Evolutionary conservation across 2,329 filamentous ascomycete species (phyloP).

Genomic region (Fusarium staphyleae): DNA sequence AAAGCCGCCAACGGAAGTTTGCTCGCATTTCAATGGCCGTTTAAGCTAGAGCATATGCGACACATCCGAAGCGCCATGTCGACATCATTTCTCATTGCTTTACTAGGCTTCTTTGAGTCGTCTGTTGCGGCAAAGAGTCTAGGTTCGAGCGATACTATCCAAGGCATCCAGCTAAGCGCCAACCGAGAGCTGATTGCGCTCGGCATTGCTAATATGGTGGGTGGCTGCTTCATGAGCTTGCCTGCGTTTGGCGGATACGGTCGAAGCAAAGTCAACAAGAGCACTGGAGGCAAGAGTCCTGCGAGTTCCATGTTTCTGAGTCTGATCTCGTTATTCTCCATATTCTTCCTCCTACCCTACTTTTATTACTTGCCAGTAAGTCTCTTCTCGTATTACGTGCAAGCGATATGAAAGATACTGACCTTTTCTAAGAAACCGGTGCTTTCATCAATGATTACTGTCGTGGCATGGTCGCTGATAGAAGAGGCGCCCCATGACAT

Average conservation of each 20-base stretch:
- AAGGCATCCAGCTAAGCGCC: constrained; percentile 82
- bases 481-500: constrained; percentile 96
- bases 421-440: constrained; percentile 76
- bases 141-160: constrained; percentile 72
- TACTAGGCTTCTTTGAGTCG: constrained; percentile 98
- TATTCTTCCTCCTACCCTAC: constrained; percentile 84
- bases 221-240: constrained; percentile 89
- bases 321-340: constrained; percentile 79
- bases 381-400: constrained; percentile 27
- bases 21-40: constrained; percentile 88
- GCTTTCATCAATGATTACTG: constrained; percentile 90
- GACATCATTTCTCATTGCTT: constrained; percentile 89
- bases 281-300: constrained; percentile 88
- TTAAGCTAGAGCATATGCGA: constrained; percentile 75
- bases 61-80: constrained; percentile 87
- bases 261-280: constrained; percentile 91
- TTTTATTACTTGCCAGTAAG: constrained; percentile 95
- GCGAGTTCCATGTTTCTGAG: constrained; percentile 92
- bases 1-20: constrained; percentile 73
- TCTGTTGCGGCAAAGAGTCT: constrained; percentile 95
- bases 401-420: background rate
- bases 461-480: constrained; percentile 92
- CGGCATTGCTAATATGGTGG: constrained; percentile 88
- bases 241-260: constrained; percentile 97
- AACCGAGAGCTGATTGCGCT: constrained; percentile 94